phyloP scores from a whole-genome alignment of 768 basidiomycete genomes.

The Boletus rubropictus region DNA sequence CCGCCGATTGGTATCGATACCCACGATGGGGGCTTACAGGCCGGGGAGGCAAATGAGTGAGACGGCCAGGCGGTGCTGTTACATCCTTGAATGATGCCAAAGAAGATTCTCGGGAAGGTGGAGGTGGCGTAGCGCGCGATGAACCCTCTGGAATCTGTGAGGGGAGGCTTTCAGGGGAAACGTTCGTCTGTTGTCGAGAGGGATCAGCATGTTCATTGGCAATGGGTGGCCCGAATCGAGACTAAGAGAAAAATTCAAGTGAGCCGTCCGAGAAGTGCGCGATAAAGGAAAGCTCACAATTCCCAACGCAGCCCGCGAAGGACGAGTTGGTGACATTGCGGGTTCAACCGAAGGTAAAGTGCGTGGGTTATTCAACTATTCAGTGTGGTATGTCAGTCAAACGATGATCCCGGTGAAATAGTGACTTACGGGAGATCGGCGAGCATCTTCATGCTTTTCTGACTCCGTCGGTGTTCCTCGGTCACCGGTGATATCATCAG shows the following conservation, averaged over 20 bases:
- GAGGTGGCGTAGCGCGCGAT: constrained; percentile 25
- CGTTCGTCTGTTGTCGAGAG: not conserved
- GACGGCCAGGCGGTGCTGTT: constrained; percentile 2
- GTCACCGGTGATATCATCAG: constrained; percentile 8
- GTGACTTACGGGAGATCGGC: constrained; percentile 18
- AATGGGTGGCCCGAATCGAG: constrained; percentile 31
- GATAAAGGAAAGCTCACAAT: constrained; percentile 7
- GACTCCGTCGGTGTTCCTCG: not conserved
- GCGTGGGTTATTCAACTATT: constrained; percentile 7
- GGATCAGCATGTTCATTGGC: constrained; percentile 15
- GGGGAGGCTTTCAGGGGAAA: constrained; percentile 16
- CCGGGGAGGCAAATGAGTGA: constrained; percentile 20
- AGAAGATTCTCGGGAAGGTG: constrained; percentile 29
- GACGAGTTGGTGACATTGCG: constrained; percentile 2
- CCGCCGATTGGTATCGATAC: constrained; percentile 7
- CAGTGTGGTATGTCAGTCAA: constrained; percentile 1
- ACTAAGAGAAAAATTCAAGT: constrained; percentile 13
- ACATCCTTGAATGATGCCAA: constrained; percentile 14
- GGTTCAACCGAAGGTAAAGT: constrained; percentile 13
- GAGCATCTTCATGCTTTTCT: constrained; percentile 9
- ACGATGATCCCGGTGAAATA: not conserved
- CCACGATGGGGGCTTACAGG: constrained; percentile 18
- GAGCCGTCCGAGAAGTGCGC: no score
- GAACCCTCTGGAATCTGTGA: constrained; percentile 12
- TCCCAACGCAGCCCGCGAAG: constrained; percentile 16